Evolutionary conservation across 2,329 filamentous ascomycete genomes (phyloP).

Genomic region (Colletotrichum eremochloae): DNA sequence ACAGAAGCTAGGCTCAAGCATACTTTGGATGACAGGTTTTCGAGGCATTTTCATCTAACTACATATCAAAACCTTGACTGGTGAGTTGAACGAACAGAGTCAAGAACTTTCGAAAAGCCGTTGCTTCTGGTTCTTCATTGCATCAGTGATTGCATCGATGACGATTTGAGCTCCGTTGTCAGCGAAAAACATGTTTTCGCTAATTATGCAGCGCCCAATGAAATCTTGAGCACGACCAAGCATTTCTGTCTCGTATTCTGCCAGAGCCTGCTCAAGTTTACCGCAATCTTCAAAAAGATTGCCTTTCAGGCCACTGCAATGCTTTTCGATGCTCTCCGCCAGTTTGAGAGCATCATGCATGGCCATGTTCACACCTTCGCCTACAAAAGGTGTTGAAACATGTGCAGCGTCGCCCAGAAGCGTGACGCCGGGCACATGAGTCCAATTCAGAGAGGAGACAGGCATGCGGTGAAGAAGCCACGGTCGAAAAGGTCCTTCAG

Average conservation of each 20-base stretch:
- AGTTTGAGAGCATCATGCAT: conserved; percentile 29
- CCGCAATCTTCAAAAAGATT: not conserved
- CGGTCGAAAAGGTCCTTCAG: conserved; percentile 19
- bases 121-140: not conserved
- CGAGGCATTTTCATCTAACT: too few relatives aligned
- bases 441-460: conserved; percentile 11
- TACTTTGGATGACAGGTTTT: too few relatives aligned
- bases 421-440: conserved; percentile 14
- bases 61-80: not conserved
- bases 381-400: conserved; percentile 27
- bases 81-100: accelerated
- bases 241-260: conserved; percentile 29
- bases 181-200: conserved; percentile 18
- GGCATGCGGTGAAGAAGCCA: conserved; percentile 31
- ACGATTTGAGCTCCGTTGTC: conserved; percentile 5
- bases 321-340: conserved; percentile 4
- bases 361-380: conserved; percentile 30
- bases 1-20: too few relatives aligned
- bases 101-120: not conserved
- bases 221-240: conserved; percentile 10
- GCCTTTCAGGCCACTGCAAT: not conserved
- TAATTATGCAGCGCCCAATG: conserved; percentile 7
- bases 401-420: conserved; percentile 31
- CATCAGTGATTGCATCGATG: not conserved
- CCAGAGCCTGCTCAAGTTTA: conserved; percentile 6